Conservation (phyloP, 2,329 filamentous ascomycete species). For the Colletotrichum costaricense region DNA sequence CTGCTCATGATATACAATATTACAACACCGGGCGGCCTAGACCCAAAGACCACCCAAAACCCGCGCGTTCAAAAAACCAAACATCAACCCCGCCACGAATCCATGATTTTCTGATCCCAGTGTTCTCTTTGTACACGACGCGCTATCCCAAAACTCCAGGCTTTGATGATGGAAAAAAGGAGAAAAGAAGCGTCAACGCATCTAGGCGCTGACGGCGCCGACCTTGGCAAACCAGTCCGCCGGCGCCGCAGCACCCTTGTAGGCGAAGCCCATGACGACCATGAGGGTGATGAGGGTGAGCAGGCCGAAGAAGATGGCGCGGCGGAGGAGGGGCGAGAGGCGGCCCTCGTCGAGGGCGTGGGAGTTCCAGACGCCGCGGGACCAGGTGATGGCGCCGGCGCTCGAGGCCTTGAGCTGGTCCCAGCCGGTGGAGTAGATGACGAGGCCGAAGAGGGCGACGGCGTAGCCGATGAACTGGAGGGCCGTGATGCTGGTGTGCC, state of each 20-base stretch:
- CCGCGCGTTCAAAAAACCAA: background rate
- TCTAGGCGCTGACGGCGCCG: conserved; percentile 6
- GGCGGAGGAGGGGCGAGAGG: conserved; percentile 39
- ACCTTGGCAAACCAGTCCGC: conserved; percentile 25
- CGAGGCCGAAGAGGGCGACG: conserved; percentile 69
- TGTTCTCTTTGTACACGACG: background rate
- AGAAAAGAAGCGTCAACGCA: background rate
- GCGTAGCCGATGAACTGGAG: conserved; percentile 84
- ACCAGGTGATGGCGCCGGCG: conserved; percentile 29
- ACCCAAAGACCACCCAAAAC: background rate
- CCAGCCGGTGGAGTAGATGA: conserved; percentile 60
- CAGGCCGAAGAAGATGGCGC: conserved; percentile 35
- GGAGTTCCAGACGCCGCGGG: conserved; percentile 34
- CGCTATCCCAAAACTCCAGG: background rate
- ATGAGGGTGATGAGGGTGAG: conserved; percentile 36
- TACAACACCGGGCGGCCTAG: background rate
- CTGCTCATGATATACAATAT: conserved; percentile 17
- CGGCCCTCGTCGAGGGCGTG: conserved; percentile 37
- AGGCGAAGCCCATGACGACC: conserved; percentile 37
- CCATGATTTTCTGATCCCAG: background rate
- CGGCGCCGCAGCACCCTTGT: conserved; percentile 24
- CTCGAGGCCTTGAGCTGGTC: conserved; percentile 42
- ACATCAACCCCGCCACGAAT: background rate
- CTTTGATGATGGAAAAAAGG: background rate
- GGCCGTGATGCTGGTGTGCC: conserved; percentile 76